A percentile compares a stretch with the other conserved stretches of the same genome.
Conservation (phyloP, 495 filamentous ascomycete species). For the Penicillium atrosanguineum region DNA sequence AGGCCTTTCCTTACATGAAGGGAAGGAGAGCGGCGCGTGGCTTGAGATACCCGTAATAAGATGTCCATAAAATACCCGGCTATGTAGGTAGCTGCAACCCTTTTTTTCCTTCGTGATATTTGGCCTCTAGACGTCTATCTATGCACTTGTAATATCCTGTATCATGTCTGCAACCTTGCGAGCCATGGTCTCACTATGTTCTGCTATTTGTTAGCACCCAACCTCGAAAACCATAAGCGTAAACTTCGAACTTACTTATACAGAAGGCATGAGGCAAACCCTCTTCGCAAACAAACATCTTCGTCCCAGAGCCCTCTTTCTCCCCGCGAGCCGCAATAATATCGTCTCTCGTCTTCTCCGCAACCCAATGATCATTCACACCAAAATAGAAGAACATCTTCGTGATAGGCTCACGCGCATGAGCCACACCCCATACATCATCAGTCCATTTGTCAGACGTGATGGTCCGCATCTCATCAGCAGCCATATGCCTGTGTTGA, state of each 20-base stretch:
- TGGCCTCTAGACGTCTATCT: neutral
- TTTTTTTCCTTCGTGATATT: neutral
- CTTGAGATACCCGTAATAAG: slow-evolving; percentile 33
- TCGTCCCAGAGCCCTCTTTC: slow-evolving; percentile 49
- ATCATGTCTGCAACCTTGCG: slow-evolving; percentile 63
- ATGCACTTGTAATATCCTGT: slow-evolving; percentile 42
- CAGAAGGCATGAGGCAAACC: slow-evolving; percentile 80
- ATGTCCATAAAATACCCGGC: neutral
- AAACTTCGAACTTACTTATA: slow-evolving; percentile 54
- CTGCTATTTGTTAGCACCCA: slow-evolving; percentile 29
- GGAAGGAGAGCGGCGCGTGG: slow-evolving; percentile 15
- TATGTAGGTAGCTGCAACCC: neutral
- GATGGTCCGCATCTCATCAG: slow-evolving; percentile 76
- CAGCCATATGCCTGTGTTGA: slow-evolving; percentile 54
- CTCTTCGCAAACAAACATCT: slow-evolving; percentile 70
- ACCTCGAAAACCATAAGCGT: neutral
- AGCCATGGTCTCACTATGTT: slow-evolving; percentile 63
- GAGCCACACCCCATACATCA: slow-evolving; percentile 70
- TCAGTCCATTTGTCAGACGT: slow-evolving; percentile 73
- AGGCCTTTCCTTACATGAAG: slow-evolving; percentile 1
- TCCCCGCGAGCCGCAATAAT: neutral
- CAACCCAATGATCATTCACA: slow-evolving; percentile 78
- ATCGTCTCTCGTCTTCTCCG: slow-evolving; percentile 41
- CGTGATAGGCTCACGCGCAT: slow-evolving; percentile 44
- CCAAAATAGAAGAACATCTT: slow-evolving; percentile 81